Percentiles rank a stretch among this genome's conserved stretches.
phyloP scores from a whole-genome alignment of 176 grass and related monocot genomes.

The Paspalum vaginatum region DNA sequence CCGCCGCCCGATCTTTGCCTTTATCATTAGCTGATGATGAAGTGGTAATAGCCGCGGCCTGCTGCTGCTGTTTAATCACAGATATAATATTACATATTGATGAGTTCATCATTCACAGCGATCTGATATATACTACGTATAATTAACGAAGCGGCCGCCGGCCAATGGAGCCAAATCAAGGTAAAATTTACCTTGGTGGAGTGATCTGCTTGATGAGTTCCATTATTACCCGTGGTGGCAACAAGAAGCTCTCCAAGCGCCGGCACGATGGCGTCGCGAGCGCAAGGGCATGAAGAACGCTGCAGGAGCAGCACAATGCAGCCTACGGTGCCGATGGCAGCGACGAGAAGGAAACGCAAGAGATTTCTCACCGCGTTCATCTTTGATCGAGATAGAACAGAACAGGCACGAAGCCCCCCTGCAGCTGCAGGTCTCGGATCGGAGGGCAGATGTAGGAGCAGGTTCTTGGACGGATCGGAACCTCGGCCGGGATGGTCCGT shows the following conservation, averaged over 20 bases:
- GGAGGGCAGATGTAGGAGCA: no score
- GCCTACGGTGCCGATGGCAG: background rate
- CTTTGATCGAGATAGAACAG: background rate
- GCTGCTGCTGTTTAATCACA: background rate
- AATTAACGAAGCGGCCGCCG: no score
- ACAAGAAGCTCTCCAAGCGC: background rate
- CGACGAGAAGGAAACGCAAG: conserved; percentile 35
- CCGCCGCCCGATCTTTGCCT: no score
- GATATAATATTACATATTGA: background rate
- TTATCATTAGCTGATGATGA: background rate
- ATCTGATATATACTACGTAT: no score
- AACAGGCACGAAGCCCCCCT: background rate
- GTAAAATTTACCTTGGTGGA: background rate
- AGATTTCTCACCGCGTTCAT: conserved; percentile 22
- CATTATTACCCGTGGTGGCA: background rate
- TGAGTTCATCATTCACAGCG: no score
- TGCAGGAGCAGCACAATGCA: background rate
- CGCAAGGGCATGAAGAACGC: conserved; percentile 11
- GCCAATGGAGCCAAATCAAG: background rate
- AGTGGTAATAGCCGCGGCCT: background rate
- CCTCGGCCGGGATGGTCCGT: no score
- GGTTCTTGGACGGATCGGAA: no score
- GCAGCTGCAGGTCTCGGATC: background rate
- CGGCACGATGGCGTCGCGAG: background rate
- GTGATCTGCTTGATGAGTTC: background rate